Base-by-base conservation (phyloP, 257 asterid species). In the Jacaranda mimosifolia region DNA sequence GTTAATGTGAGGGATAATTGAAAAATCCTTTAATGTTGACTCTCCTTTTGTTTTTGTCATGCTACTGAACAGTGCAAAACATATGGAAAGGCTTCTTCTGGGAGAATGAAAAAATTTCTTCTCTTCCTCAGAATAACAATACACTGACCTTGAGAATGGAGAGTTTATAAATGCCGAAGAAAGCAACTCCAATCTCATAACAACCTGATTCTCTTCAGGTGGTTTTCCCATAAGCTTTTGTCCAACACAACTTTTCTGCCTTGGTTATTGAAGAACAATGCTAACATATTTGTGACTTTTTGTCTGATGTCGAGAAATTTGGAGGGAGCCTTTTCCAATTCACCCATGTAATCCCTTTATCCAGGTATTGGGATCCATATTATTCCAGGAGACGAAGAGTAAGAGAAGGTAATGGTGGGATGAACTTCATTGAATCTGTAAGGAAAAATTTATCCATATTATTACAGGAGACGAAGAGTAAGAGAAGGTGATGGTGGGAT, bases 341-440 rank as follows among this genome's bases (percentile, higher is more conserved):
- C 51, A 70, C 72, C 63, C 35, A 66, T 79, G 72, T 52, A 59
- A 62, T 66, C 53, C 38, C 59, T 74, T 58, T 76, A 66, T 80
- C 77, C 83, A 95, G 99, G 99, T 95, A 90, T 63, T 93, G 97
- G 97, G 97, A 95, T 95, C 99, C 98, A 36, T 83, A 93, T 88
- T 95, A 93, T 80, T 91, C n/a, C n/a, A n/a, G n/a, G n/a, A n/a
- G n/a, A n/a, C n/a, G n/a, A n/a, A n/a, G n/a, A n/a, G n/a, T n/a
- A 95, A 87, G 80, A 72, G 87, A 93, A 79, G 85, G 83, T 68
- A 83, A 82, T 73, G 84, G 88, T 74, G 92, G 91, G 80, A 90
- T 87, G 97, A 93, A 89, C 86, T 95, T 95, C 91, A 91, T 93
- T 83, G 99, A 93, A 82, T 95, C 99, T 74, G 99, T 95, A 77